These are phyloP conservation scores for Haplosporangium sp. DNA, from an alignment of 371 early-diverging fungal species.

Conservation along the genomic window DNA sequence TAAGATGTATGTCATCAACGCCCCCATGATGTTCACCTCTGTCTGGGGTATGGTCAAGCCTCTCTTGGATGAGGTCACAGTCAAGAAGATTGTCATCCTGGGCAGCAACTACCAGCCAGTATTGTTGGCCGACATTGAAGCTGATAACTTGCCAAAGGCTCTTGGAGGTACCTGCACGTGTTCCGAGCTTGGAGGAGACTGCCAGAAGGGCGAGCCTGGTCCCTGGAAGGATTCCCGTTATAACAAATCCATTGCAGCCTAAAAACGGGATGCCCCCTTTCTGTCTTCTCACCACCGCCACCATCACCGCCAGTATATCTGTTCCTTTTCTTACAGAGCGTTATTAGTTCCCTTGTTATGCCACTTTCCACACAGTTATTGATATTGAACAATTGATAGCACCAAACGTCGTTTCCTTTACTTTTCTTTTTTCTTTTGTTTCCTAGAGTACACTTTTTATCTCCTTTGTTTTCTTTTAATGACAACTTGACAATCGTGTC, in stretches of 20 bases:
- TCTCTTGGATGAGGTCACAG: constrained; percentile 77
- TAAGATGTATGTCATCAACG: constrained; percentile 79
- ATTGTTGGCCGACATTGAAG: constrained; percentile 69
- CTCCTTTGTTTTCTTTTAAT: too few relatives aligned
- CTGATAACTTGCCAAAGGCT: constrained; percentile 63
- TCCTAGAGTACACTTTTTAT: too few relatives aligned
- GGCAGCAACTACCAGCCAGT: constrained; percentile 63
- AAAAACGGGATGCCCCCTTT: constrained; percentile 3
- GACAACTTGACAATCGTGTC: too few relatives aligned
- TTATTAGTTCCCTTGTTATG: background rate
- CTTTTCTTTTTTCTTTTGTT: too few relatives aligned
- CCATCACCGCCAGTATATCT: too few relatives aligned
- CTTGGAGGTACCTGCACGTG: constrained; percentile 74
- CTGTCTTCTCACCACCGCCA: too few relatives aligned
- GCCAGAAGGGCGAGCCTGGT: constrained; percentile 60
- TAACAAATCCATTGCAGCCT: constrained; percentile 16
- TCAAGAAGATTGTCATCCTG: constrained; percentile 74
- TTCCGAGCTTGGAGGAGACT: constrained; percentile 57
- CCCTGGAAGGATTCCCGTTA: constrained; percentile 60
- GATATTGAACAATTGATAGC: too few relatives aligned
- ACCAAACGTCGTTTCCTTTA: too few relatives aligned
- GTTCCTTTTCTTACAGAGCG: background rate
- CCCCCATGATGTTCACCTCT: constrained; percentile 77
- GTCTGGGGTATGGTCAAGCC: constrained; percentile 77
- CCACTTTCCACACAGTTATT: too few relatives aligned